A percentile compares a stretch with the other conserved stretches of the same genome.
phyloP scores from a whole-genome alignment of 2,329 filamentous ascomycete species.

The Monilinia fructigena region DNA sequence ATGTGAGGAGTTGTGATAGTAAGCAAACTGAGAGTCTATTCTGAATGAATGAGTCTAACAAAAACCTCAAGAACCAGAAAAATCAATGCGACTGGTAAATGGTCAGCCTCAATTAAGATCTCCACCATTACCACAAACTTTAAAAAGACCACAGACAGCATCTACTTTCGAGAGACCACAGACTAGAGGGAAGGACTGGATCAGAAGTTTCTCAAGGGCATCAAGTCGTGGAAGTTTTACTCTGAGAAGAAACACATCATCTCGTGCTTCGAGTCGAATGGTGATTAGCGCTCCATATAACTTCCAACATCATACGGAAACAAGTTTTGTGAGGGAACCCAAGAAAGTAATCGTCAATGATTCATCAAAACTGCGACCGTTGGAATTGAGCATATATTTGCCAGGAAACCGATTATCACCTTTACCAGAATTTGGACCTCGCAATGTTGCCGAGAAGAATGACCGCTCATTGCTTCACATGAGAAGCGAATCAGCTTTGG shows the following conservation, averaged over 20 bases:
- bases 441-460: slow-evolving; percentile 28
- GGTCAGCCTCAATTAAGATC: slow-evolving; percentile 44
- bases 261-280: slow-evolving; percentile 38
- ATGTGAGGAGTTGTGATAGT: slow-evolving; percentile 35
- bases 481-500: slow-evolving; percentile 36
- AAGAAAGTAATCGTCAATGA: slow-evolving; percentile 43
- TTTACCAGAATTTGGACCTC: slow-evolving; percentile 51
- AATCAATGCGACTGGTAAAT: slow-evolving; percentile 43
- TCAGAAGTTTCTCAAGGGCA: slow-evolving; percentile 44
- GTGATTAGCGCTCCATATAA: slow-evolving; percentile 23
- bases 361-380: slow-evolving; percentile 48
- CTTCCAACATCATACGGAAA: slow-evolving; percentile 22
- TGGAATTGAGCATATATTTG: slow-evolving; percentile 56
- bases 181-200: slow-evolving; percentile 35
- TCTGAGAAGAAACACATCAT: slow-evolving; percentile 45
- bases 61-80: slow-evolving; percentile 35
- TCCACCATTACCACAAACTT: slow-evolving; percentile 39
- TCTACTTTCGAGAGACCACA: slow-evolving; percentile 12
- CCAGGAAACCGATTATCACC: slow-evolving; percentile 53
- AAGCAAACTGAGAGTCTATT: slow-evolving; percentile 1
- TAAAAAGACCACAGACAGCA: slow-evolving; percentile 30
- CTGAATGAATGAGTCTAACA: not conserved
- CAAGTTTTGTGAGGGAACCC: slow-evolving; percentile 19
- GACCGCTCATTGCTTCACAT: slow-evolving; percentile 28
- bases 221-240: slow-evolving; percentile 47